Evolutionary conservation across 169 alveolate species (phyloP), one percentile per base, ranked within the genome.

Genomic region (Plasmodium reichenowi): DNA sequence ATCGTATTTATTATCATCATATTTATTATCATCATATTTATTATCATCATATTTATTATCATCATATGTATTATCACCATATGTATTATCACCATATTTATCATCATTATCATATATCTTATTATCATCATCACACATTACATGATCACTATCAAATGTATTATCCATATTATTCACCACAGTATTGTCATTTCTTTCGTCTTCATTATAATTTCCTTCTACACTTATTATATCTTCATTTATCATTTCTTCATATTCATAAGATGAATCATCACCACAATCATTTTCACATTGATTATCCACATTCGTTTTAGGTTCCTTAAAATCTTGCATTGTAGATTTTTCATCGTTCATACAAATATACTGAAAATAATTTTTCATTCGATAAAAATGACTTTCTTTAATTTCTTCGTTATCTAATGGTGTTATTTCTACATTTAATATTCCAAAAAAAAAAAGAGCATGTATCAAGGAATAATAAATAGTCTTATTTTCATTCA

Each of bases 381-480:
- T 70, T 15, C 60, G 45, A 20, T 68, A 60, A 32, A 83, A 83
- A 22, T 68, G 24, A 2, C 58, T 22, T 12, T 29, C 13, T 13
- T 7, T 52, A n/a, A 83, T 20, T 12, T 83, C 91, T 60, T 83
- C 91, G 8, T 56, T 50, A n/a, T 26, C 70, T 26, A 83, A 62
- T 2, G 45, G 50, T 10, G 24, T 68, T 13, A 62, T 58, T 17
- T 68, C 85, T 1, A 68, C 12, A 20, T 68, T 83, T 83, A 83
- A 60, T 62, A 83, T 83, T 0, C 91, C 91, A 6, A 83, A 6
- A 68, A 83, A 83, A 72, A 83, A 83, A 26, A 83, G 91, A 17
- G 91, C 74, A 83, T 83, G 91, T 24, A 83, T 48, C 9, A 83
- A 54, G 2, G 91, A 68, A 50, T 83, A 83, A 29, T 15, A 68